These are phyloP conservation scores for Dioszegia crocea DNA, from an alignment of 768 basidiomycete genomes.

Conservation along the genomic window DNA sequence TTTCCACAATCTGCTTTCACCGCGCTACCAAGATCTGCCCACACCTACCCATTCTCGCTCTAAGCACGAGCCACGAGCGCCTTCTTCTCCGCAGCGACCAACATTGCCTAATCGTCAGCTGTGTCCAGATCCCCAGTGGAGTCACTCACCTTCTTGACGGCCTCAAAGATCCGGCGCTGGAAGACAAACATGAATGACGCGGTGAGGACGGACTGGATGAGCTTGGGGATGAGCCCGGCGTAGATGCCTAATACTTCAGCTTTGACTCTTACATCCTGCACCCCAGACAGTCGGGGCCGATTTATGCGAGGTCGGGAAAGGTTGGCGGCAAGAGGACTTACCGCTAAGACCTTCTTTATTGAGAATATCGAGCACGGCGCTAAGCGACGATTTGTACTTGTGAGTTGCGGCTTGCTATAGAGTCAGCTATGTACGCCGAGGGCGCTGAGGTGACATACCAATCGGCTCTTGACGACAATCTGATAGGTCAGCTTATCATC, in stretches of 20 bases:
- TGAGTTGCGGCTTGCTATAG: slow-evolving; percentile 58
- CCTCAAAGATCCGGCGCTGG: slow-evolving; percentile 62
- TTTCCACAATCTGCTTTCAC: too few species aligned
- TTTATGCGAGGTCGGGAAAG: too few species aligned
- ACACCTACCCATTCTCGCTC: too few species aligned
- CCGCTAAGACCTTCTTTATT: slow-evolving; percentile 60
- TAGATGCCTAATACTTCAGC: slow-evolving; percentile 64
- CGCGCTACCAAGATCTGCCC: too few species aligned
- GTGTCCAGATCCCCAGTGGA: too few species aligned
- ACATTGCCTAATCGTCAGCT: not conserved
- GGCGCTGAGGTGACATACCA: slow-evolving; percentile 26
- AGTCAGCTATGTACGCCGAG: too few species aligned
- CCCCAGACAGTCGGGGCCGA: too few species aligned
- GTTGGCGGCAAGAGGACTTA: slow-evolving; percentile 22
- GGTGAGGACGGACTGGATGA: slow-evolving; percentile 84
- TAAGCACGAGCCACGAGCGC: slow-evolving; percentile 7
- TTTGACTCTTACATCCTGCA: not conserved
- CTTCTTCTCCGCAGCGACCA: slow-evolving; percentile 11
- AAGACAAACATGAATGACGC: slow-evolving; percentile 90
- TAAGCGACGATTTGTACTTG: slow-evolving; percentile 69
- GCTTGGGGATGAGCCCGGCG: slow-evolving; percentile 79
- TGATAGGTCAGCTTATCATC: slow-evolving; percentile 9
- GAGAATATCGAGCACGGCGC: slow-evolving; percentile 74
- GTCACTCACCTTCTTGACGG: slow-evolving; percentile 44
- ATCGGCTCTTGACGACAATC: slow-evolving; percentile 50